These are phyloP conservation scores for Turritis glabra DNA, from an alignment of 345 rosid genomes.

Conservation along the genomic window DNA sequence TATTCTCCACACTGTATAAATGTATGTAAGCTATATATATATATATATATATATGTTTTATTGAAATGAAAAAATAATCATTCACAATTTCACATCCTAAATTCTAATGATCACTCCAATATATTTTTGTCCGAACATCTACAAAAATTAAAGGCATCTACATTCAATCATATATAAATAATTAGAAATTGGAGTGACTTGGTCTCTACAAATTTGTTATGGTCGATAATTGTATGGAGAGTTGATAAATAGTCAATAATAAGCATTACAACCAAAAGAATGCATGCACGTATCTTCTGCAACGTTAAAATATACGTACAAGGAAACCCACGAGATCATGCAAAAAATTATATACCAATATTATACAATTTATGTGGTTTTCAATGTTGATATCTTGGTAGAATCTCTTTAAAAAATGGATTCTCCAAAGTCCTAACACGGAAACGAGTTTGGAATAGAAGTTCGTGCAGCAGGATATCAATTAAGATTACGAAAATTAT, in stretches of 20 bases:
- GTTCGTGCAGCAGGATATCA: conserved; percentile 36
- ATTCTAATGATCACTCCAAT: not conserved
- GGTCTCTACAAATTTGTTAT: not conserved
- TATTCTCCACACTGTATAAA: too few species aligned
- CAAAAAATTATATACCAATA: not conserved
- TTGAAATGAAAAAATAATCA: too few species aligned
- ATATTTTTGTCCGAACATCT: not conserved
- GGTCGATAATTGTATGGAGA: not conserved
- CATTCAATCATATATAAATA: not conserved
- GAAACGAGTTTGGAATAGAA: conserved; percentile 25
- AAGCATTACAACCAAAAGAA: not conserved
- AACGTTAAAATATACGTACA: not conserved
- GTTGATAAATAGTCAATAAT: not conserved
- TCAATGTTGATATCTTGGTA: conserved; percentile 22
- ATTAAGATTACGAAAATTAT: conserved; percentile 23
- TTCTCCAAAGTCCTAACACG: not conserved
- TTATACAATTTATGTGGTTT: not conserved
- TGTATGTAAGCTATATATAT: too few species aligned
- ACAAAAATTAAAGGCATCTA: not conserved
- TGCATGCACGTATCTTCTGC: not conserved
- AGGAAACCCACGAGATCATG: conserved; percentile 29
- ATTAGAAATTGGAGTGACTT: too few species aligned
- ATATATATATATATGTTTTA: too few species aligned
- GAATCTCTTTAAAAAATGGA: conserved; percentile 9
- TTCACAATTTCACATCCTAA: too few species aligned